A percentile compares a stretch with the other conserved stretches of the same genome.
Evolutionary conservation across 768 basidiomycete genomes (phyloP).

Genomic region (Amanita rubescens): DNA sequence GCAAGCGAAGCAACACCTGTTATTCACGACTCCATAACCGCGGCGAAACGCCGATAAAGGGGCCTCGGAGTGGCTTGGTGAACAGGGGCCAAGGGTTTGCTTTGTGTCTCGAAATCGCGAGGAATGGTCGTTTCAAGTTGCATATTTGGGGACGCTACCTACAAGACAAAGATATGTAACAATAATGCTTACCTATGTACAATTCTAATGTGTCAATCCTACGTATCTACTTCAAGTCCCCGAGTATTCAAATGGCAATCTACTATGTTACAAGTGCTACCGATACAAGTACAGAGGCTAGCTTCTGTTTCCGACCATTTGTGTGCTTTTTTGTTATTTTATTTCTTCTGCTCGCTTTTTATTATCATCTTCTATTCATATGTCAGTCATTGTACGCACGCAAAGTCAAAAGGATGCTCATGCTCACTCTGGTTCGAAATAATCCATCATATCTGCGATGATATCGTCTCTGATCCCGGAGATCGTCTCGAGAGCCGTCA

Average conservation of each 20-base stretch:
- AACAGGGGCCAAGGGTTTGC: too few relatives aligned
- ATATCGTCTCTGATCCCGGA: slow-evolving; percentile 32
- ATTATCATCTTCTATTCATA: neutral
- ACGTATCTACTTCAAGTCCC: slow-evolving; percentile 1
- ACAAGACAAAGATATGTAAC: neutral
- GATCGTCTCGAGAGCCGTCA: slow-evolving; percentile 38
- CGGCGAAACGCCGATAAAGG: too few relatives aligned
- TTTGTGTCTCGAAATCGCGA: too few relatives aligned
- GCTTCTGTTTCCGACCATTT: neutral
- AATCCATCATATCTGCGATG: slow-evolving; percentile 28
- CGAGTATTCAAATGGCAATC: neutral
- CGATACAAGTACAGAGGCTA: slow-evolving; percentile 5
- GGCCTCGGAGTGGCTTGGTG: too few relatives aligned
- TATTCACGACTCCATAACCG: too few relatives aligned
- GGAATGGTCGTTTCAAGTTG: neutral
- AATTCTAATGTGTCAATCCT: neutral
- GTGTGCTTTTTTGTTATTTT: neutral
- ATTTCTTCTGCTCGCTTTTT: neutral
- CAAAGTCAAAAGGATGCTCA: too few relatives aligned
- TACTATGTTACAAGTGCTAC: slow-evolving; percentile 3
- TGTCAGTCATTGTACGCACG: neutral
- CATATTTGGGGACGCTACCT: neutral
- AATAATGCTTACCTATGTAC: neutral
- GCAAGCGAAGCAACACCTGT: too few relatives aligned
- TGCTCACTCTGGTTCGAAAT: slow-evolving; percentile 25